These are phyloP conservation scores for Clonostachys solani DNA, from an alignment of 2,329 filamentous ascomycete species.

Conservation along the genomic window DNA sequence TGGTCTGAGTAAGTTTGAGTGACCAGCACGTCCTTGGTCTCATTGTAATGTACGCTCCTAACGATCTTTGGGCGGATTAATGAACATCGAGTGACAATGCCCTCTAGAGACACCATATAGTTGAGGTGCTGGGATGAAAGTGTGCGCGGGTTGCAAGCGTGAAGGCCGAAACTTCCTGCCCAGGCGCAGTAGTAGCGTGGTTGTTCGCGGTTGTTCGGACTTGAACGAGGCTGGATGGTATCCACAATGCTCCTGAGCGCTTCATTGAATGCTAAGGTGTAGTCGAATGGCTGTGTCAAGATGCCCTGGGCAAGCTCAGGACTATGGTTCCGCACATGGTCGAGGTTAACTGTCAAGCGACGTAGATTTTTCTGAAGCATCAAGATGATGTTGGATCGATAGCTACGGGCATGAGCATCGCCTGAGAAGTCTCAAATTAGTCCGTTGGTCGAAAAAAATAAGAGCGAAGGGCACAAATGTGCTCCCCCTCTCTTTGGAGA, in stretches of 20 bases:
- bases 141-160: conserved; percentile 90
- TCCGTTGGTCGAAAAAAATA: conserved; percentile 4
- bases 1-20: conserved; percentile 92
- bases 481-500: neutral
- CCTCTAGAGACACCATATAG: conserved; percentile 94
- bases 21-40: conserved; percentile 80
- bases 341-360: conserved; percentile 70
- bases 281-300: conserved; percentile 84
- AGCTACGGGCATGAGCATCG: conserved; percentile 61
- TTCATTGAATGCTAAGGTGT: conserved; percentile 79
- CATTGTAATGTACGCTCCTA: conserved; percentile 96
- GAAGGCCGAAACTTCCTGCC: conserved; percentile 91
- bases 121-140: conserved; percentile 87
- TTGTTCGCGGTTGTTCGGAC: conserved; percentile 69
- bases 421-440: conserved; percentile 23
- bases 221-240: conserved; percentile 42
- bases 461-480: neutral
- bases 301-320: conserved; percentile 74
- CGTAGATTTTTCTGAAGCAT: conserved; percentile 67
- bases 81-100: conserved; percentile 94
- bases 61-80: conserved; percentile 96
- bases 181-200: conserved; percentile 95
- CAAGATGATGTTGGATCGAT: conserved; percentile 81
- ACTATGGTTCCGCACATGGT: conserved; percentile 88
- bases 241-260: conserved; percentile 87